Percentiles rank a stretch among this genome's conserved stretches.
Conservation (phyloP, 305 asterid genomes). For the Solanum chacoense region DNA sequence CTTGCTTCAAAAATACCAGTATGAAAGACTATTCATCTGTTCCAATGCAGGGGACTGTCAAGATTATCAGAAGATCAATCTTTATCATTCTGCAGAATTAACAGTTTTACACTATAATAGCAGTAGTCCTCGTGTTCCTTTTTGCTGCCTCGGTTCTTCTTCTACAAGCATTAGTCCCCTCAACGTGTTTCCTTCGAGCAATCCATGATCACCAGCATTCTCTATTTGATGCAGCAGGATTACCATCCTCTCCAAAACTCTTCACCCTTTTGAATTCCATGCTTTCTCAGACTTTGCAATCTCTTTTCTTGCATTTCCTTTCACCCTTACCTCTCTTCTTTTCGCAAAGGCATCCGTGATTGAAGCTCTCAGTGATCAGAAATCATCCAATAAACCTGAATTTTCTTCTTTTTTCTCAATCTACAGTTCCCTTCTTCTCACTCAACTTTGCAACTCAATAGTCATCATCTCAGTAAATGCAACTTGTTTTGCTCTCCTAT, state of each 20-base stretch:
- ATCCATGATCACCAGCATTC: conserved; percentile 31
- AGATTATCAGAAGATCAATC: conserved; percentile 54
- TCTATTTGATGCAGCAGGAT: conserved; percentile 48
- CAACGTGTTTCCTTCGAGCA: conserved; percentile 21
- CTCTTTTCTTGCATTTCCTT: conserved; percentile 39
- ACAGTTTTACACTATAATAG: conserved; percentile 38
- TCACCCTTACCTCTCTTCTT: conserved; percentile 53
- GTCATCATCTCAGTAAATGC: conserved; percentile 52
- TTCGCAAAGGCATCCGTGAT: conserved; percentile 36
- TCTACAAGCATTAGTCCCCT: conserved; percentile 32
- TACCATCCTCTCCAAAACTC: conserved; percentile 44
- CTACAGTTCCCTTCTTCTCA: conserved; percentile 26
- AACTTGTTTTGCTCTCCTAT: conserved; percentile 40
- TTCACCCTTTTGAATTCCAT: conserved; percentile 39
- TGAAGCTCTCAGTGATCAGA: conserved; percentile 14
- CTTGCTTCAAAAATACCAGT: neutral
- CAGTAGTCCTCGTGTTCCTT: conserved; percentile 47
- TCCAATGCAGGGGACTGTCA: conserved; percentile 27
- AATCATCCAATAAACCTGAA: neutral
- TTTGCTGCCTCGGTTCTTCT: conserved; percentile 47
- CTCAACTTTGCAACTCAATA: conserved; percentile 51
- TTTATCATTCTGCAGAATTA: conserved; percentile 44
- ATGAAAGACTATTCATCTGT: conserved; percentile 9
- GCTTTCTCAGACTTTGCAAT: conserved; percentile 50
- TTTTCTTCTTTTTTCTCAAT: conserved; percentile 10